Percentiles rank a stretch among this genome's conserved stretches.
These are phyloP conservation scores for Aegilops bicornis DNA, from an alignment of 176 grass and related monocot genomes.

Conservation along the genomic window DNA sequence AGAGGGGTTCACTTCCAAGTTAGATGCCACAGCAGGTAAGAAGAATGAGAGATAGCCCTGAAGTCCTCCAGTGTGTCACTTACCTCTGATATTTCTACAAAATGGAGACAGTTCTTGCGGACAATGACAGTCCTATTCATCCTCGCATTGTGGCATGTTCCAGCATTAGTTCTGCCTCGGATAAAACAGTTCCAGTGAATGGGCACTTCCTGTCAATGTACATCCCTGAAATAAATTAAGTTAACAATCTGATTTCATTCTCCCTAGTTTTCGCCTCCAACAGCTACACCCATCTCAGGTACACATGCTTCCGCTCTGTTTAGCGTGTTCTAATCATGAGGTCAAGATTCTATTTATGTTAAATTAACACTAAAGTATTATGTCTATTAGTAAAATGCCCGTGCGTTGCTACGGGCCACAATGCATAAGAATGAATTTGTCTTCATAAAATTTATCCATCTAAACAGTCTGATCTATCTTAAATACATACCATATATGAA, in stretches of 20 bases:
- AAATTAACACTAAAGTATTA: too few species aligned
- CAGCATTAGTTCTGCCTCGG: slow-evolving; percentile 53
- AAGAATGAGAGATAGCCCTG: background rate
- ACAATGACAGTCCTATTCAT: slow-evolving; percentile 52
- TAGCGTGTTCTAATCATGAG: too few species aligned
- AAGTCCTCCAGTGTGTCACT: background rate
- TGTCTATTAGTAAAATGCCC: too few species aligned
- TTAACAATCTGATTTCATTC: background rate
- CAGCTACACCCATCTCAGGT: too few species aligned
- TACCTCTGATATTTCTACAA: slow-evolving; percentile 62
- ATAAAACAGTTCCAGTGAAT: slow-evolving; percentile 53
- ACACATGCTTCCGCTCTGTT: too few species aligned
- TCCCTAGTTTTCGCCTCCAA: background rate
- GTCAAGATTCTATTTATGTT: too few species aligned
- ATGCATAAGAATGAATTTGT: too few species aligned
- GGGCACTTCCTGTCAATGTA: slow-evolving; percentile 60
- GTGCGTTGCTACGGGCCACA: too few species aligned
- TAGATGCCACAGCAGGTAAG: background rate
- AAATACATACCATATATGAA: too few species aligned
- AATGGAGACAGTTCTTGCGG: slow-evolving; percentile 52
- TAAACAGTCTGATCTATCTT: too few species aligned
- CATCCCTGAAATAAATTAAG: slow-evolving; percentile 25
- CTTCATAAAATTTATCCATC: too few species aligned
- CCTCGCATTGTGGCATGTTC: slow-evolving; percentile 58
- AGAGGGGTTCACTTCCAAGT: slow-evolving; percentile 4